Evolutionary conservation across 176 grass and related monocot genomes (phyloP), one percentile per base, ranked within the genome.

Genomic region (Oryza longistaminata): DNA sequence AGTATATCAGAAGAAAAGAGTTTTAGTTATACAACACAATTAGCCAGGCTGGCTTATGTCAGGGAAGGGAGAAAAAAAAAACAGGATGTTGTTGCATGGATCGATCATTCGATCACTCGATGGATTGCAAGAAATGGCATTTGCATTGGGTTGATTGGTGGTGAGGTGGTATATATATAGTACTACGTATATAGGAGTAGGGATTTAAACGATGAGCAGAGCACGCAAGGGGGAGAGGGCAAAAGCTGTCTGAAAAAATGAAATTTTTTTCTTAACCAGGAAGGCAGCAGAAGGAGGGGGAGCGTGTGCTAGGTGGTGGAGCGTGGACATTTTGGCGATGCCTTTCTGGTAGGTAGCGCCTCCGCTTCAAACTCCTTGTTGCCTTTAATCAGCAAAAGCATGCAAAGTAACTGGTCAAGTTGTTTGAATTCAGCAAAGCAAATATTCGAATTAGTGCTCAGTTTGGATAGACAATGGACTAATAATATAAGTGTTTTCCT

Each of bases 221-320:
- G 19, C 58, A 64, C 14, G 66, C 33, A 43, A 6, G 45, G 1
- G 34, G 6, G 10, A 37, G 35, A 11, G 10, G 10, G 71, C 34
- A 31, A 66, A 12, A 26, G 58, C 0, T 62, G 58, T 58, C 53
- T n/a, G 53, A 58, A 58, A 58, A 58, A 58, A 9, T n/a, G 9
- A n/a, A 37, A 61, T 26, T 87, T 64, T 27, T 27, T 27, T 49
- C 85, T 87, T 87, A 87, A 79, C 50, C 79, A 50, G 79, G 19
- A 82, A 87, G 86, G 86, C 43, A 74, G 71, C 1, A 62, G 58
- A 22, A 24, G 58, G 58, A 62, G 35, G 35, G 34, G 34, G 34
- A 35, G 19, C 53, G 53, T 60, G 17, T 48, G 46, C 46, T 15
- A 2, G 13, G 12, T 48, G 45, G 45, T 3, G 45, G 11, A 4